Evolutionary conservation across 805 yeast genomes (phyloP).

Genomic region (Suhomyces sp.): DNA sequence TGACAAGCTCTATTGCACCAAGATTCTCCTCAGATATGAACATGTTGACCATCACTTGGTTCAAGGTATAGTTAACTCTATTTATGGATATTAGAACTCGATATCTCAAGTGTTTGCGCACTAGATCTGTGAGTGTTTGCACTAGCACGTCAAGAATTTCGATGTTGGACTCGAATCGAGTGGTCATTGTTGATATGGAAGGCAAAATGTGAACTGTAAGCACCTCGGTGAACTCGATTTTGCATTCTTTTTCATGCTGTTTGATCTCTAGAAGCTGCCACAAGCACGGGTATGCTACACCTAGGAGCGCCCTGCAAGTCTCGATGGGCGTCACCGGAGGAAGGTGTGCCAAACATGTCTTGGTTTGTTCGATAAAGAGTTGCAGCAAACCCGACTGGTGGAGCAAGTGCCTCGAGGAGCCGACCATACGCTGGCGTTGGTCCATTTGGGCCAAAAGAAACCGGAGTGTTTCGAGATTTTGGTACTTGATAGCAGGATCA

Average conservation of each 20-base stretch:
- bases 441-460: constrained; percentile 10
- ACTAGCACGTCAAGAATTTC: constrained; percentile 15
- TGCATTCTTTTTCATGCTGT: background rate
- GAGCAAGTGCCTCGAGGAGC: constrained; percentile 8
- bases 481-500: constrained; percentile 24
- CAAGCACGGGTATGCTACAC: constrained; percentile 21
- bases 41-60: constrained; percentile 31
- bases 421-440: background rate
- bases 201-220: constrained; percentile 20
- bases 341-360: constrained; percentile 23
- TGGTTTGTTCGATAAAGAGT: constrained; percentile 24
- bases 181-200: constrained; percentile 17
- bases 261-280: constrained; percentile 11
- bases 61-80: constrained; percentile 26
- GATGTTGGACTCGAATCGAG: constrained; percentile 9
- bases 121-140: constrained; percentile 11
- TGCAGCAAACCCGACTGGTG: constrained; percentile 24
- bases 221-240: constrained; percentile 16
- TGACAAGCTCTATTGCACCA: constrained; percentile 12
- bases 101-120: constrained; percentile 8
- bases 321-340: constrained; percentile 26
- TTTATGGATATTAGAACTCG: constrained; percentile 23
- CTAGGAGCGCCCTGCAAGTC: constrained; percentile 18
- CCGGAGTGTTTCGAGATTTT: constrained; percentile 20
- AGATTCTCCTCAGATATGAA: constrained; percentile 19